Evolutionary conservation across 2,329 filamentous ascomycete genomes (phyloP).

Genomic region (Rugonectria rugulosa): DNA sequence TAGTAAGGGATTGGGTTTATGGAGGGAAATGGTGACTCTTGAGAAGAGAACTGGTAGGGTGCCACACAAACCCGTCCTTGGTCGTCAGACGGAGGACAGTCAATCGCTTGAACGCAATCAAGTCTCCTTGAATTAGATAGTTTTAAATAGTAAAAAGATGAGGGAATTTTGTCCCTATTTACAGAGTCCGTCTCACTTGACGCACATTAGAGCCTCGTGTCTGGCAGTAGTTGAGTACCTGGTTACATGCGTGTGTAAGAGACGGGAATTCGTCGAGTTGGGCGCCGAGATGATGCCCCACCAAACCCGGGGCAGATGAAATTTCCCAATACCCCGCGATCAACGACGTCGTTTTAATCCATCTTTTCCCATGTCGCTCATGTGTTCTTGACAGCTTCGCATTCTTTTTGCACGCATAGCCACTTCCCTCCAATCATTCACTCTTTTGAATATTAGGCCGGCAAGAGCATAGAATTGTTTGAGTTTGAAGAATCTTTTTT

Average conservation of each 20-base stretch:
- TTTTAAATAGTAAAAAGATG: slow-evolving; percentile 11
- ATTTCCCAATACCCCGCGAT: slow-evolving; percentile 29
- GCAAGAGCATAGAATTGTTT: not conserved
- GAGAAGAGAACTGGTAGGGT: not conserved
- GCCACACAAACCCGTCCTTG: not conserved
- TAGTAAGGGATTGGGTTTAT: not conserved
- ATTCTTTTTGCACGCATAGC: no score
- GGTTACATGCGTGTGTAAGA: no score
- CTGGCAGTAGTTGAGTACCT: not conserved
- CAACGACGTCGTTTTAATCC: not conserved
- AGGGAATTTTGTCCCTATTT: not conserved
- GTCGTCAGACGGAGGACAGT: not conserved
- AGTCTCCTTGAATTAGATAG: slow-evolving; percentile 13
- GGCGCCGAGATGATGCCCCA: no score
- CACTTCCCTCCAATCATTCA: not conserved
- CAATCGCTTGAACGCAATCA: slow-evolving; percentile 4
- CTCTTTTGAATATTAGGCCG: not conserved
- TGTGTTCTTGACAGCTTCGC: not conserved
- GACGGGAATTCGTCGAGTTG: no score
- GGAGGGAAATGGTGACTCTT: not conserved
- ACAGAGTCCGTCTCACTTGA: no score
- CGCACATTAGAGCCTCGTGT: not conserved
- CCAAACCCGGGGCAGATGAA: slow-evolving; percentile 11
- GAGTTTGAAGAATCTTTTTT: not conserved
- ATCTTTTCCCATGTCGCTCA: not conserved